Conservation (phyloP, 23 red algal species). For the Gracilariopsis chorda region DNA sequence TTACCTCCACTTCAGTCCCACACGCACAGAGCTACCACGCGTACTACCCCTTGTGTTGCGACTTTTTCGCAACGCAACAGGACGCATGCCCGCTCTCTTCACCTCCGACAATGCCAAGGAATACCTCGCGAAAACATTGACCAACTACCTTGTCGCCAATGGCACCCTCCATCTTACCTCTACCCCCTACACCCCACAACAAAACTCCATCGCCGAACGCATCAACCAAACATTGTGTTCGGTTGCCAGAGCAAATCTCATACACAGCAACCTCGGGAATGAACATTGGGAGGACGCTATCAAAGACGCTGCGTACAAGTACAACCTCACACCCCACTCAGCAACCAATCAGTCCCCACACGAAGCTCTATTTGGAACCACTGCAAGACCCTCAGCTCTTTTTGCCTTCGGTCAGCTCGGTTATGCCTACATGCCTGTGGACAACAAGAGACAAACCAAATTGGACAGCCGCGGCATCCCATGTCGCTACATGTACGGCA, state of each 20-base stretch:
- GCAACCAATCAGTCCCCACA: background rate
- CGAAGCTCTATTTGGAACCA: background rate
- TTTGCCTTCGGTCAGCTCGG: background rate
- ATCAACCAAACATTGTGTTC: background rate
- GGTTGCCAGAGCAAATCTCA: background rate
- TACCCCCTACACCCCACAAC: background rate
- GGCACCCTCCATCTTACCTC: background rate
- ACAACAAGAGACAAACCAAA: background rate
- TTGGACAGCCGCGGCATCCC: background rate
- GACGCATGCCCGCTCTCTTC: background rate
- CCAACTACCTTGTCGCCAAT: background rate
- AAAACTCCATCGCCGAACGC: background rate
- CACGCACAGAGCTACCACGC: too few relatives aligned
- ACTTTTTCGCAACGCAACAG: background rate
- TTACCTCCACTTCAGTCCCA: too few relatives aligned
- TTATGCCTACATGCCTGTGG: background rate
- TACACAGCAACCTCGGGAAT: background rate
- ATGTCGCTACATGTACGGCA: slow-evolving; percentile 12
- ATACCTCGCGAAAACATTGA: background rate
- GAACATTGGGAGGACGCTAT: slow-evolving; percentile 20
- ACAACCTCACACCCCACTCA: background rate
- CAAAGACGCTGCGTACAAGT: background rate
- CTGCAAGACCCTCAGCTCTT: background rate
- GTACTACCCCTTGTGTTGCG: too few relatives aligned
- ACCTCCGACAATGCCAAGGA: background rate